Conservation (phyloP, 768 basidiomycete genomes). For the Psilocybe tampanensis region DNA sequence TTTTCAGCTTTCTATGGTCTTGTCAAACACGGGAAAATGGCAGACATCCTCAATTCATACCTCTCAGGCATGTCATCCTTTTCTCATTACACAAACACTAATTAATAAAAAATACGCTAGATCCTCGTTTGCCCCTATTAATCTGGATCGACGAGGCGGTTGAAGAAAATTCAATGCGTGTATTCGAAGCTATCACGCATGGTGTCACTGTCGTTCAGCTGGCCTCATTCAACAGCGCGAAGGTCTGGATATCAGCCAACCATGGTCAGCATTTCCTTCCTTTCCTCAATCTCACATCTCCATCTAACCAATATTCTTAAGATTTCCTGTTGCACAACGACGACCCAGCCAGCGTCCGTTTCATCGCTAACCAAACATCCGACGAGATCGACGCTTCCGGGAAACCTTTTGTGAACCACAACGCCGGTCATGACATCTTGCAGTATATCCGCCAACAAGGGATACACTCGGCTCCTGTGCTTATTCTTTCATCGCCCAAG, state of each 20-base stretch:
- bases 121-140: background rate
- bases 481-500: background rate
- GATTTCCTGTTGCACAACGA: background rate
- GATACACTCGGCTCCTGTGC: background rate
- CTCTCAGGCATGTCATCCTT: background rate
- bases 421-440: background rate
- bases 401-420: background rate
- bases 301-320: background rate
- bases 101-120: background rate
- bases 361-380: background rate
- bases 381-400: background rate
- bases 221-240: background rate
- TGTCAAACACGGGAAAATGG: background rate
- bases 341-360: background rate
- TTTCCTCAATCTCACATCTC: background rate
- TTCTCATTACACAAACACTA: background rate
- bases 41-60: background rate
- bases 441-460: background rate
- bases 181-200: background rate
- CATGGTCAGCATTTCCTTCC: background rate
- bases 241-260: background rate
- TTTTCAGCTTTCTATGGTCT: background rate
- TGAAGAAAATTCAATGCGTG: background rate
- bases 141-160: constrained; percentile 1
- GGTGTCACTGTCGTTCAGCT: constrained; percentile 1